Evolutionary conservation across 768 basidiomycete species (phyloP).

Genomic region (Udeniomyces megalosporus): DNA sequence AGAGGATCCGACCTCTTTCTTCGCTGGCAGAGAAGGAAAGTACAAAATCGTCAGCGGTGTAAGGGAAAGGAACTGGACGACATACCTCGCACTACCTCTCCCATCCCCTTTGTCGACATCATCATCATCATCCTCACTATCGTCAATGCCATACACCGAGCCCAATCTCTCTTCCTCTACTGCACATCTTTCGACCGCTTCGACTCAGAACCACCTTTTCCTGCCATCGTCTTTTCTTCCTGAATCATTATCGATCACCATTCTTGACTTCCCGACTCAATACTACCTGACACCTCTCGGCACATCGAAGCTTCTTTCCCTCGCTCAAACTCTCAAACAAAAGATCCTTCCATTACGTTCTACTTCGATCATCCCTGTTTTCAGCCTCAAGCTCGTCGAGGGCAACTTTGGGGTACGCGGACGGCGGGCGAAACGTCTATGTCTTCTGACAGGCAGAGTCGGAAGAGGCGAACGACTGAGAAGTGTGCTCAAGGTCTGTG

Average conservation of each 20-base stretch:
- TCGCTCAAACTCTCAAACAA: background rate
- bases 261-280: conserved; percentile 3
- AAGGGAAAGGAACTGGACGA: conserved; percentile 6
- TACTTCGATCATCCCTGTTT: conserved; percentile 47
- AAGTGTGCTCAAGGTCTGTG: conserved; percentile 61
- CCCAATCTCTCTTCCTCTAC: background rate
- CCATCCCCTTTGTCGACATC: background rate
- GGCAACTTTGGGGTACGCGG: conserved; percentile 36
- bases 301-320: background rate
- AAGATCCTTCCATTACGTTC: conserved; percentile 42
- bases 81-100: conserved; percentile 1
- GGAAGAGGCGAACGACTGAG: conserved; percentile 45
- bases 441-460: conserved; percentile 54
- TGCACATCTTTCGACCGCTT: no score
- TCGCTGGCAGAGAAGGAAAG: background rate
- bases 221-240: background rate
- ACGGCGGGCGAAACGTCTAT: conserved; percentile 31
- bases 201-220: background rate
- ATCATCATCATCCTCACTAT: background rate
- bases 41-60: conserved; percentile 7
- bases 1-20: background rate
- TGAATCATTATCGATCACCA: background rate
- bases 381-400: conserved; percentile 49
- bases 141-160: background rate
- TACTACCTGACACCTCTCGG: background rate